Evolutionary conservation across 2,329 filamentous ascomycete species (phyloP).

Genomic region (Alternaria alternata): DNA sequence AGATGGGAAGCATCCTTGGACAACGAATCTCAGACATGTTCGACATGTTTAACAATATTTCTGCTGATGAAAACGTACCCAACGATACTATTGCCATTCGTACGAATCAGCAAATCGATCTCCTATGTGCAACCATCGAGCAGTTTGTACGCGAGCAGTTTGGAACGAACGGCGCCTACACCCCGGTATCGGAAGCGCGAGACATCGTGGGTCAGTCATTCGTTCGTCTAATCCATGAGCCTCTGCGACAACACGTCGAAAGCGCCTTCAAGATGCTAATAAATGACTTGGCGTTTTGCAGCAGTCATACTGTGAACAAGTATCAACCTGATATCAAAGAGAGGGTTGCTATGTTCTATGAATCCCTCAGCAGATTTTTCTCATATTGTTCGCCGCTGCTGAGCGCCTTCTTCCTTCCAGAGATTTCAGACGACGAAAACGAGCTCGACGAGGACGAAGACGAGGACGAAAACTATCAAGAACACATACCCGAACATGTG

Average conservation of each 20-base stretch:
- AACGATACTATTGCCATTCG: neutral
- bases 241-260: neutral
- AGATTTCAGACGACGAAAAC: neutral
- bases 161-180: neutral
- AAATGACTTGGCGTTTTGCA: neutral
- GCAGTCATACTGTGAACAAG: neutral
- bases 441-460: neutral
- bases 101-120: neutral
- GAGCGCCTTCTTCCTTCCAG: neutral
- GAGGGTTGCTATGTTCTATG: neutral
- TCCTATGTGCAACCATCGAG: neutral
- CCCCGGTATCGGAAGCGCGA: neutral
- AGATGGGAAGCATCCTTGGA: neutral
- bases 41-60: neutral
- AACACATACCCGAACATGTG: neutral
- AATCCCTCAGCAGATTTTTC: neutral
- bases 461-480: neutral
- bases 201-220: neutral
- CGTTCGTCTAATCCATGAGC: neutral
- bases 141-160: neutral
- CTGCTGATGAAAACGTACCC: neutral
- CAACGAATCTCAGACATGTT: neutral
- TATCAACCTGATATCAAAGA: neutral
- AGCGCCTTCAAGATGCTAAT: neutral
- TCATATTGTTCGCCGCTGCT: neutral